Conservation (phyloP, 2,329 filamentous ascomycete species). For the Cladophialophora carrionii region DNA sequence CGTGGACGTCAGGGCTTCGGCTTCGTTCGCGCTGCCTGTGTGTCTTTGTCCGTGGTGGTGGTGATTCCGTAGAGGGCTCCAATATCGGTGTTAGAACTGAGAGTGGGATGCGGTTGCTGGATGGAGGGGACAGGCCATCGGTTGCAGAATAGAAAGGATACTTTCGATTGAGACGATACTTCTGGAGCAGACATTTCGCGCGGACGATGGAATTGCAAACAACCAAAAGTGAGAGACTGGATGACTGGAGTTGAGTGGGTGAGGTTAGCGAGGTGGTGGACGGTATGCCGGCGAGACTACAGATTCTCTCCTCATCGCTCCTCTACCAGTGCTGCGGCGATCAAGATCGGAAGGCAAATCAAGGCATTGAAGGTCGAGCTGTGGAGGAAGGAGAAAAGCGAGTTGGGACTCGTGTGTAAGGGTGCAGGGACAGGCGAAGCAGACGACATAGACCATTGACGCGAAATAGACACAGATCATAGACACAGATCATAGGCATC, state of each 20-base stretch:
- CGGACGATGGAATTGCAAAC: not conserved
- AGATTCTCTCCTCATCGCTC: no score
- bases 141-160: not conserved
- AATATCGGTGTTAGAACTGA: not conserved
- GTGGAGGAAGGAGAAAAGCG: slow-evolving; percentile 46
- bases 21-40: slow-evolving; percentile 40
- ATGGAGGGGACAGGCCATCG: no score
- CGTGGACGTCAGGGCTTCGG: slow-evolving; percentile 39
- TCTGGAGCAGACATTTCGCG: not conserved
- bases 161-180: not conserved
- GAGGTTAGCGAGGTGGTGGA: no score
- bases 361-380: slow-evolving; percentile 62
- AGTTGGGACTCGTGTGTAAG: slow-evolving; percentile 19
- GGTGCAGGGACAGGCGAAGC: slow-evolving; percentile 19
- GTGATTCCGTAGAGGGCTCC: slow-evolving; percentile 32
- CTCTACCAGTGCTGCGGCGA: no score
- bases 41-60: slow-evolving; percentile 36
- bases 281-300: no score
- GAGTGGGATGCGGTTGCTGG: no score
- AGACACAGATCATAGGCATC: no score
- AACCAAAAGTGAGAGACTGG: not conserved
- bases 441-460: not conserved
- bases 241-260: not conserved
- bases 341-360: slow-evolving; percentile 60
- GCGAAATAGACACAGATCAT: not conserved